Conservation (phyloP, 1,284 basidiomycete genomes). For the Heterobasidion parviporum region DNA sequence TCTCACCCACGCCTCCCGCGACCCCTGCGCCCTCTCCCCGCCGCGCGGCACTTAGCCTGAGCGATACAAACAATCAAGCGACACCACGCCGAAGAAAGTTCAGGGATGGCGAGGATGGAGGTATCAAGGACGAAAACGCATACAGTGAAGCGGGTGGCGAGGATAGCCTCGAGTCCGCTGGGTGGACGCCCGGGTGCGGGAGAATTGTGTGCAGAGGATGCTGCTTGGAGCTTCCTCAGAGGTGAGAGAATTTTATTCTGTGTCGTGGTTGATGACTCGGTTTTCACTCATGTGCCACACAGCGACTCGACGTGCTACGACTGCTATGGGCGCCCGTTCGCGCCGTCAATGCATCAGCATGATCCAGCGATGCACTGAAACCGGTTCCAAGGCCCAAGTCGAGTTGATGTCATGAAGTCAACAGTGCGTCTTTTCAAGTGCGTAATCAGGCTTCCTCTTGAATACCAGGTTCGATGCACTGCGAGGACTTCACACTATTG, state of each 20-base stretch:
- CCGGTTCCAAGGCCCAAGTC: neutral
- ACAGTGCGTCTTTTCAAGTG: too few species aligned
- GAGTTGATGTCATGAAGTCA: too few species aligned
- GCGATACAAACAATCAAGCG: neutral
- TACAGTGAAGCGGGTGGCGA: neutral
- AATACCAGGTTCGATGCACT: too few species aligned
- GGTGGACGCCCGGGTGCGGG: conserved; percentile 19
- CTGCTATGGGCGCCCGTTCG: neutral
- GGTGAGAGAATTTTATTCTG: conserved; percentile 13
- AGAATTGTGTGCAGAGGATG: conserved; percentile 23
- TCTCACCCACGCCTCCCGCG: conserved; percentile 15
- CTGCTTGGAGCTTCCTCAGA: conserved; percentile 21
- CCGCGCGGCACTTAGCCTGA: neutral
- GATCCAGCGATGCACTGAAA: neutral
- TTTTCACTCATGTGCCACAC: neutral
- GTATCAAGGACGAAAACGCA: conserved; percentile 3
- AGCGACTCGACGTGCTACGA: conserved; percentile 4
- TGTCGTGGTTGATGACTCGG: neutral
- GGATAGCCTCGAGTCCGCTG: neutral
- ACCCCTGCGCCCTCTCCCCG: conserved; percentile 8
- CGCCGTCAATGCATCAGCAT: neutral
- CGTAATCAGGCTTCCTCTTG: too few species aligned
- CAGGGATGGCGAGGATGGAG: conserved; percentile 10
- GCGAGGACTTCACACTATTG: too few species aligned
- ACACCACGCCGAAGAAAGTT: conserved; percentile 8